A percentile compares a stretch with the other conserved stretches of the same genome.
Conservation (phyloP, 148 eudicot species). For the Fallopia convolvulus region DNA sequence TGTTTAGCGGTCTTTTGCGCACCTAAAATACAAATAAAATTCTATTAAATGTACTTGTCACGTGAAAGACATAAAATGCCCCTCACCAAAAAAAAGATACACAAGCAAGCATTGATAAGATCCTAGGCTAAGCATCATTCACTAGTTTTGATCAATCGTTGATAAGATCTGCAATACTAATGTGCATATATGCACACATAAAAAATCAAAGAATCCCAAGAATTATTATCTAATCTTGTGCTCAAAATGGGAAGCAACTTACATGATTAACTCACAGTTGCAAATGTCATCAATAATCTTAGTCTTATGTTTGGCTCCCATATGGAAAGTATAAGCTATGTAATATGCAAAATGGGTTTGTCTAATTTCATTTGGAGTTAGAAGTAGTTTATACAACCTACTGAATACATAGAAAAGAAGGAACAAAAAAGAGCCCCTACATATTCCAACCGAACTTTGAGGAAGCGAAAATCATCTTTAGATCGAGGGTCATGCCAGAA, state of each 20-base stretch:
- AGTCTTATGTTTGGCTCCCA: slow-evolving; percentile 70
- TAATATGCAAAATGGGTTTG: slow-evolving; percentile 63
- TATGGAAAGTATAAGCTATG: slow-evolving; percentile 69
- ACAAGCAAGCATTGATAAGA: too few species aligned
- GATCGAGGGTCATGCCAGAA: slow-evolving; percentile 84
- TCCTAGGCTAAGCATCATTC: neutral
- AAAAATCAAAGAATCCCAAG: neutral
- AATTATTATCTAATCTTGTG: neutral
- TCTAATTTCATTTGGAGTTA: slow-evolving; percentile 81
- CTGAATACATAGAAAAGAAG: neutral
- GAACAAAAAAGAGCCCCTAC: slow-evolving; percentile 27
- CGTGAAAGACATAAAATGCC: too few species aligned
- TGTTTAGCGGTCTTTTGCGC: too few species aligned
- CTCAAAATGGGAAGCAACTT: slow-evolving; percentile 12
- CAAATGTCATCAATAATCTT: slow-evolving; percentile 76
- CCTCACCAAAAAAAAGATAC: too few species aligned
- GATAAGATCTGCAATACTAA: neutral
- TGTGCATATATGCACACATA: neutral
- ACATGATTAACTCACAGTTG: slow-evolving; percentile 69
- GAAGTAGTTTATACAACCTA: neutral
- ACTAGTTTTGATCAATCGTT: neutral
- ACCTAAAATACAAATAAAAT: too few species aligned
- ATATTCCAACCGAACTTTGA: slow-evolving; percentile 90
- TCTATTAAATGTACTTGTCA: too few species aligned
- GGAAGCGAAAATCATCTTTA: slow-evolving; percentile 82